Percentiles rank a stretch among this genome's conserved stretches.
phyloP scores from a whole-genome alignment of 116 monocot species.

The Iris pallida region DNA sequence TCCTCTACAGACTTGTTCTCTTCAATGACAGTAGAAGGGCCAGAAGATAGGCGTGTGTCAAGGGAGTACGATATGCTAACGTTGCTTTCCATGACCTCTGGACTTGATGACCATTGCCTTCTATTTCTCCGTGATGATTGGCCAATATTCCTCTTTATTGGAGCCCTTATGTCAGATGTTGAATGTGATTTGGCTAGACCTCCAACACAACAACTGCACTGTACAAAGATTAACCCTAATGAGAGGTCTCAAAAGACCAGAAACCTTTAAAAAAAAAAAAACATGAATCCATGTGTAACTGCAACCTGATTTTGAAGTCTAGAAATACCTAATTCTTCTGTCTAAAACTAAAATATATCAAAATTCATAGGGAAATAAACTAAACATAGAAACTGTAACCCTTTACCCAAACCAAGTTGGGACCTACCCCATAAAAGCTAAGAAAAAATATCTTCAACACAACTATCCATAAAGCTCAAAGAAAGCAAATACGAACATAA shows the following conservation, averaged over 20 bases:
- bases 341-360: neutral
- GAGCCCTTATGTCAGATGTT: constrained; percentile 16
- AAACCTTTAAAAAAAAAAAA: too few relatives aligned
- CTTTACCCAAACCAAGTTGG: too few relatives aligned
- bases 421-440: constrained; percentile 55
- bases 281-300: too few relatives aligned
- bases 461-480: constrained; percentile 19
- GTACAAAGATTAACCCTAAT: constrained; percentile 18
- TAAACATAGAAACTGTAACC: neutral
- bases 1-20: constrained; percentile 22
- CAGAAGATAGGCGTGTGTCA: constrained; percentile 28
- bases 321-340: neutral
- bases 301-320: too few relatives aligned
- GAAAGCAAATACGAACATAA: neutral
- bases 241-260: constrained; percentile 2
- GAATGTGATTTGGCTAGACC: constrained; percentile 33
- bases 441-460: constrained; percentile 13
- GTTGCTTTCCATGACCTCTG: constrained; percentile 41
- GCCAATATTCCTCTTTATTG: constrained; percentile 13
- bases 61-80: constrained; percentile 39
- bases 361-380: neutral
- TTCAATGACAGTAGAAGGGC: constrained; percentile 26
- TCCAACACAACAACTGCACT: constrained; percentile 57
- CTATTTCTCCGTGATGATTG: constrained; percentile 14
- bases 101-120: constrained; percentile 36